Evolutionary conservation across 495 filamentous ascomycete species (phyloP).

Genomic region (Ascodesmis nigricans): DNA sequence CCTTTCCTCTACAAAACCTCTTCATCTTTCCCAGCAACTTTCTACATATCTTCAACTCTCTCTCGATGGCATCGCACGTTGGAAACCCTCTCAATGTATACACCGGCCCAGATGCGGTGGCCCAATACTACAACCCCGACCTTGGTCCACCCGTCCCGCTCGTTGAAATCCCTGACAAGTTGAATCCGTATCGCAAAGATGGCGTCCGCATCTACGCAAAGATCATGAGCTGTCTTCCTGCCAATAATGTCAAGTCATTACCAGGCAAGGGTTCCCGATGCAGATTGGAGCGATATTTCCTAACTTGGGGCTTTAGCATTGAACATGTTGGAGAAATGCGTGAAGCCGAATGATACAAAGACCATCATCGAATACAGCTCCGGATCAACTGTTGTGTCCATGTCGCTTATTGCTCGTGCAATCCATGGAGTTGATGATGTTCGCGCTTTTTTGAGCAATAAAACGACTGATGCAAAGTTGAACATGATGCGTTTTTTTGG

Average conservation of each 20-base stretch:
- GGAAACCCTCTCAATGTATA: slow-evolving; percentile 33
- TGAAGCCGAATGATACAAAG: slow-evolving; percentile 27
- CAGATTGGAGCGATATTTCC: not conserved
- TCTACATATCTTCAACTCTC: no score
- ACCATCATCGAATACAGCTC: slow-evolving; percentile 40
- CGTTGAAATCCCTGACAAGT: slow-evolving; percentile 33
- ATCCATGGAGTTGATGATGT: slow-evolving; percentile 32
- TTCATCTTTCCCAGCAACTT: slow-evolving; percentile 5
- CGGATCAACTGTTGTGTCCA: slow-evolving; percentile 38
- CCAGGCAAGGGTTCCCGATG: slow-evolving; percentile 37
- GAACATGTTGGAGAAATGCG: slow-evolving; percentile 31
- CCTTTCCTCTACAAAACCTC: no score
- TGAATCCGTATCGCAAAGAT: slow-evolving; percentile 36
- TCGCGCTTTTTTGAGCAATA: slow-evolving; percentile 37
- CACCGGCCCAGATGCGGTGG: slow-evolving; percentile 31
- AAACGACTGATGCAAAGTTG: slow-evolving; percentile 33
- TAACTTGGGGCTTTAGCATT: slow-evolving; percentile 31
- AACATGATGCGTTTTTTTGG: slow-evolving; percentile 38
- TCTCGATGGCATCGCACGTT: not conserved
- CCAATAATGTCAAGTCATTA: slow-evolving; percentile 41
- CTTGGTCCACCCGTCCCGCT: slow-evolving; percentile 33
- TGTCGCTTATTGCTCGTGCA: slow-evolving; percentile 34
- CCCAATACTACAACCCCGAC: slow-evolving; percentile 37
- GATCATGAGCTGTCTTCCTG: slow-evolving; percentile 39
- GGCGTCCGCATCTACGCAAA: slow-evolving; percentile 41